phyloP scores from a whole-genome alignment of 371 early-diverging fungal species.

The Syncephalastrum racemosum region DNA sequence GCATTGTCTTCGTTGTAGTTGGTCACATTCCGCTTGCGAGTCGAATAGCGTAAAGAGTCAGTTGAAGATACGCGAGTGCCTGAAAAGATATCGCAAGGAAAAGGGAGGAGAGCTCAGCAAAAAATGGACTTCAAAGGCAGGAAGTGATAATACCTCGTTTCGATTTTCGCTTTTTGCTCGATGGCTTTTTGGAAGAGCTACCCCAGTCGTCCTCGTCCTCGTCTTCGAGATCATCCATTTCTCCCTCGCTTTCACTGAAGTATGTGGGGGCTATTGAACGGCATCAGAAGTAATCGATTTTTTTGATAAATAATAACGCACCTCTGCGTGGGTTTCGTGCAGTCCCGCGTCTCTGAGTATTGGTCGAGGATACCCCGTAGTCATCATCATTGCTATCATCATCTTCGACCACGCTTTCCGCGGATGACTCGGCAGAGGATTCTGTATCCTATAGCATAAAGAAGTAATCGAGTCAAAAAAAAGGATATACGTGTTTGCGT shows the following conservation, averaged over 20 bases:
- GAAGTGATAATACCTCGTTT: slow-evolving; percentile 10
- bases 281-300: slow-evolving; percentile 5
- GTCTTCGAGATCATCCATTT: slow-evolving; percentile 3
- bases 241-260: slow-evolving; percentile 6
- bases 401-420: slow-evolving; percentile 6
- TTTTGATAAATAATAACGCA: neutral
- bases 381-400: slow-evolving; percentile 27
- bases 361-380: slow-evolving; percentile 10
- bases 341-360: neutral
- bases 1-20: slow-evolving; percentile 55
- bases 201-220: slow-evolving; percentile 15
- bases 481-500: neutral
- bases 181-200: neutral
- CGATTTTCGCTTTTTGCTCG: slow-evolving; percentile 2
- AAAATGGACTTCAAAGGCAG: neutral
- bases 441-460: neutral
- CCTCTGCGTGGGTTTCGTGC: slow-evolving; percentile 5
- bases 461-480: neutral
- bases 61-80: slow-evolving; percentile 22
- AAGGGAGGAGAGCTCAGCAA: slow-evolving; percentile 3
- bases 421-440: slow-evolving; percentile 8
- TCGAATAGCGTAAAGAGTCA: slow-evolving; percentile 49
- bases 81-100: neutral
- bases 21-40: slow-evolving; percentile 43
- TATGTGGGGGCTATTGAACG: neutral